Conservation (phyloP, 169 alveolate genomes). For the Ichthyophthirius multifiliis region DNA sequence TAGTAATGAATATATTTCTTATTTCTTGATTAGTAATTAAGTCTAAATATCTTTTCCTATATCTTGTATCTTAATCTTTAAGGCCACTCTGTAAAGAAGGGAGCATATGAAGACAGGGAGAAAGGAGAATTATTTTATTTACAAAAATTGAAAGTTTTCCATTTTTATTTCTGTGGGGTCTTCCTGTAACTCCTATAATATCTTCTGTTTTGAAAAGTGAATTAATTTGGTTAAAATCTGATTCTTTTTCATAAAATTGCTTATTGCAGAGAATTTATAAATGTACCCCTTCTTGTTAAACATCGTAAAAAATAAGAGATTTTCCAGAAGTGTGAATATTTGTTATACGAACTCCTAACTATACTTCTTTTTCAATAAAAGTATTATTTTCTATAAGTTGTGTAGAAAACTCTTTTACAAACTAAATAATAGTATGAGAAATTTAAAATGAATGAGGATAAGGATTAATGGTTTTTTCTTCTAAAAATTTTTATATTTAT, state of each 20-base stretch:
- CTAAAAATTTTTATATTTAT: too few relatives aligned
- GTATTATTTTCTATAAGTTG: conserved; percentile 79
- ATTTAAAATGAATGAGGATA: conserved; percentile 92
- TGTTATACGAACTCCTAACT: conserved; percentile 91
- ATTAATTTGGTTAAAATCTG: conserved; percentile 66
- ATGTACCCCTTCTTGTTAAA: conserved; percentile 84
- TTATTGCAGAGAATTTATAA: conserved; percentile 82
- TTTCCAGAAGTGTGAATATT: conserved; percentile 90
- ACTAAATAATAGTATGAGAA: conserved; percentile 86
- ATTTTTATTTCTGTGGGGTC: conserved; percentile 90
- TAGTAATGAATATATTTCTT: conserved; percentile 83
- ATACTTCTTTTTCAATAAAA: conserved; percentile 77
- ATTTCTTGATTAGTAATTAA: conserved; percentile 90
- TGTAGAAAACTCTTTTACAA: conserved; percentile 79
- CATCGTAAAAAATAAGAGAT: conserved; percentile 88
- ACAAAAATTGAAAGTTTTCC: conserved; percentile 97
- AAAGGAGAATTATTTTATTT: conserved; percentile 78
- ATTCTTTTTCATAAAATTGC: conserved; percentile 50
- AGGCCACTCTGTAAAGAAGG: conserved; percentile 94
- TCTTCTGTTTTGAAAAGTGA: conserved; percentile 85
- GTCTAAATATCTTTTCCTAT: conserved; percentile 96
- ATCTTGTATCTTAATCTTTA: conserved; percentile 94
- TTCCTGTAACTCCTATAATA: conserved; percentile 87
- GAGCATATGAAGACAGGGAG: conserved; percentile 96
- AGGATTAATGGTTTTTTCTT: too few relatives aligned